These are phyloP conservation scores for Caloboletus inedulis DNA, from an alignment of 1,284 basidiomycete genomes.

Conservation along the genomic window DNA sequence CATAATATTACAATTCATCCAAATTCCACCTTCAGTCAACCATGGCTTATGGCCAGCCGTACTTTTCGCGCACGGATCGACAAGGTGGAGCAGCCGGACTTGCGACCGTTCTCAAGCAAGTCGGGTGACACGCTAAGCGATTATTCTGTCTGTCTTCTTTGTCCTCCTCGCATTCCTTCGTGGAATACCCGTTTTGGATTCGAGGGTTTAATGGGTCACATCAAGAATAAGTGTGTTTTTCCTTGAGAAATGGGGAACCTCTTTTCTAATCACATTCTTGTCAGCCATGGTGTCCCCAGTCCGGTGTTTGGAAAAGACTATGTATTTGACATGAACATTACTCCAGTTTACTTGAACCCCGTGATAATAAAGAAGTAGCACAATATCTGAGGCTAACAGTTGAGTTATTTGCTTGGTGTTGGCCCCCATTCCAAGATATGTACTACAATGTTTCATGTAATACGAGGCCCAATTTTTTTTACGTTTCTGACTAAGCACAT, in stretches of 20 bases:
- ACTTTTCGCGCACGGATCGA: not conserved
- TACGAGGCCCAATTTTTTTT: no score
- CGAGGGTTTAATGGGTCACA: slow-evolving; percentile 19
- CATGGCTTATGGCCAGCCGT: slow-evolving; percentile 14
- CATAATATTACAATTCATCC: slow-evolving; percentile 21
- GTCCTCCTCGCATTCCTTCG: slow-evolving; percentile 30
- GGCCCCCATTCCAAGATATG: no score
- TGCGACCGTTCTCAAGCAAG: not conserved
- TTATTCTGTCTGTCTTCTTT: slow-evolving; percentile 25
- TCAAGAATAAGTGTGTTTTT: slow-evolving; percentile 21
- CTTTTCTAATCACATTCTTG: not conserved
- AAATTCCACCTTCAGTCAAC: not conserved
- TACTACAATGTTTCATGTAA: no score
- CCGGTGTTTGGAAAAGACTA: slow-evolving; percentile 24
- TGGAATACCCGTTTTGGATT: slow-evolving; percentile 26
- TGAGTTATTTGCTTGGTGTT: not conserved
- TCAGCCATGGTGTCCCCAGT: slow-evolving; percentile 22
- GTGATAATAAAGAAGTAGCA: slow-evolving; percentile 3
- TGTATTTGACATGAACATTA: slow-evolving; percentile 22
- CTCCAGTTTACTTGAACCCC: slow-evolving; percentile 18
- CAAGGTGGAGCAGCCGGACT: not conserved
- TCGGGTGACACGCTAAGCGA: slow-evolving; percentile 9
- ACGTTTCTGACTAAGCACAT: slow-evolving; percentile 28
- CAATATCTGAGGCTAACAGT: not conserved
- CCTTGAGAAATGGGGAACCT: not conserved